Conservation (phyloP, 1,139 yeast species). For the Hemisphaericaspora xylanilytica region DNA sequence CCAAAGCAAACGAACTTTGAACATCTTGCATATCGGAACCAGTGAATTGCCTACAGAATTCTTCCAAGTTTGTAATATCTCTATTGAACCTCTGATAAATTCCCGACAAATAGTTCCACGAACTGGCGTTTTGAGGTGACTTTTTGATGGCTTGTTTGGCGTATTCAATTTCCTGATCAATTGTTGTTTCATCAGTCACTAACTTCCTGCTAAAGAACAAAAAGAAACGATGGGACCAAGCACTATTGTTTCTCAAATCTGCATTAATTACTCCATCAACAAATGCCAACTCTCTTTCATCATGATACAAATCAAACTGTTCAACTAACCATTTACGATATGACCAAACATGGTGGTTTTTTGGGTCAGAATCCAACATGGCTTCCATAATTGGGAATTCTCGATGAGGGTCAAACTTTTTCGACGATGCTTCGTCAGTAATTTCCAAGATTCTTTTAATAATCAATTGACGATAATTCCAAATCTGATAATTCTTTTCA, state of each 20-base stretch:
- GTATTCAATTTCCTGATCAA: conserved; percentile 37
- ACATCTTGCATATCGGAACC: conserved; percentile 27
- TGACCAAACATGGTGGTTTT: conserved; percentile 97
- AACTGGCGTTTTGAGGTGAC: conserved; percentile 82
- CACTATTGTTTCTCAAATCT: conserved; percentile 87
- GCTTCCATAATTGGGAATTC: conserved; percentile 64
- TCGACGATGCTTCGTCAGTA: neutral
- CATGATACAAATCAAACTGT: conserved; percentile 45
- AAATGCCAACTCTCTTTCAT: conserved; percentile 51
- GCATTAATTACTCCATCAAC: conserved; percentile 46
- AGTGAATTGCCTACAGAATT: conserved; percentile 44
- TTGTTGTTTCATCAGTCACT: conserved; percentile 14
- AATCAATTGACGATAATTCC: conserved; percentile 82
- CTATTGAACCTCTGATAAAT: conserved; percentile 39
- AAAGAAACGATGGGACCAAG: conserved; percentile 87
- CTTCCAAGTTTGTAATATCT: conserved; percentile 36
- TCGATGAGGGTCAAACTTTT: conserved; percentile 42
- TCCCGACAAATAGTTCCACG: conserved; percentile 82
- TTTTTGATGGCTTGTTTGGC: conserved; percentile 43
- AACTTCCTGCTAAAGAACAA: conserved; percentile 34
- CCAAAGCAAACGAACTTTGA: conserved; percentile 65
- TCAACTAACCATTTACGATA: conserved; percentile 78
- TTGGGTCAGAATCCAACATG: conserved; percentile 75
- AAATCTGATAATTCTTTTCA: conserved; percentile 91
- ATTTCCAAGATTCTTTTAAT: conserved; percentile 34